Conservation (phyloP, 2,329 filamentous ascomycete genomes). For the Diaporthe ampelina region DNA sequence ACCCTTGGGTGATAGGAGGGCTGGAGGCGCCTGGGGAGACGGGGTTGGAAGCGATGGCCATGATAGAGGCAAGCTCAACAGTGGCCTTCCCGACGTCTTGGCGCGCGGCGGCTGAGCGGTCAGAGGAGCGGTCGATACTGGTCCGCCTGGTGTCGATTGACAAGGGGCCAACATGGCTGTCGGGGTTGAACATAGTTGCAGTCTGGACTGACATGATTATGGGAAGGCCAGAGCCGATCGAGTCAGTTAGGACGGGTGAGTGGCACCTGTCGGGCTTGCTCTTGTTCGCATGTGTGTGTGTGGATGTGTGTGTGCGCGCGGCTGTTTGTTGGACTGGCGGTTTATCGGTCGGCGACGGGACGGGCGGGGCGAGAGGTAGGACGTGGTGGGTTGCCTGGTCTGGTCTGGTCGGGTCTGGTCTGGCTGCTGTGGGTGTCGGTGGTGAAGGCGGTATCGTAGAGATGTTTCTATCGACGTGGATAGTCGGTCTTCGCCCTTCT, state of each 20-base stretch:
- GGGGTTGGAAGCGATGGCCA: slow-evolving; percentile 65
- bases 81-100: slow-evolving; percentile 57
- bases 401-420: neutral
- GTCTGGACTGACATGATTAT: slow-evolving; percentile 45
- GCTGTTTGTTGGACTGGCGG: neutral
- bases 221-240: slow-evolving; percentile 29
- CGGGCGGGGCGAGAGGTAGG: neutral
- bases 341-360: neutral
- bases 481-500: slow-evolving; percentile 7
- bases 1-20: slow-evolving; percentile 63
- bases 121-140: slow-evolving; percentile 44
- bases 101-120: slow-evolving; percentile 46
- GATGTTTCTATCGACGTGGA: neutral
- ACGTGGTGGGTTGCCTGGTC: neutral
- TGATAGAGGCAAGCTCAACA: slow-evolving; percentile 60
- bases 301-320: neutral
- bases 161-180: slow-evolving; percentile 45
- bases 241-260: slow-evolving; percentile 35
- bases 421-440: neutral
- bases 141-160: slow-evolving; percentile 48
- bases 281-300: slow-evolving; percentile 23
- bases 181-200: slow-evolving; percentile 44
- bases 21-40: slow-evolving; percentile 68
- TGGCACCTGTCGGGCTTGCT: slow-evolving; percentile 34
- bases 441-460: neutral